Base-by-base conservation (phyloP, 371 early-diverging fungal genomes). In the Batkoa obscura region DNA sequence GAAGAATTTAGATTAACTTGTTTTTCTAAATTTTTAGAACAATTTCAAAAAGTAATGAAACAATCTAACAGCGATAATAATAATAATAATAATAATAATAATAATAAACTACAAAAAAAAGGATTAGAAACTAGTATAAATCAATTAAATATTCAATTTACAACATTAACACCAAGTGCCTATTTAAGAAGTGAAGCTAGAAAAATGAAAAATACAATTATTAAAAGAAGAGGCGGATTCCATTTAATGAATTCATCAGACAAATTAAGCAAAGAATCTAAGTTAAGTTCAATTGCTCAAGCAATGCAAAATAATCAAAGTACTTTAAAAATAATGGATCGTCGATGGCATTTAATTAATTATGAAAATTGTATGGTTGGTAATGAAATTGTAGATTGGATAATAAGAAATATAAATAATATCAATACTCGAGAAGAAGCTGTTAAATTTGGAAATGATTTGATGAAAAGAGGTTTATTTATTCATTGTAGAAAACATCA, bases 331-430 rank as follows among this genome's bases (percentile, higher is more conserved):
- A 74, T 91, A 33, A 73, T 74, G 63, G 86, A 92, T 61, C 70
- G 88, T 15, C 75, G 88, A 15, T 97, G 98, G 98, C 94, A 94
- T 66, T 77, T 84, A 58, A 67, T 72, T 30, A 61, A 81, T 41
- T 90, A 84, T 65, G 72, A 75, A 36, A 71, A 76, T 43, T 81
- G 83, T 0, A 88, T 94, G 61, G 67, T 86, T 37, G 95, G 97
- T 32, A 78, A 73, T 42, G 94, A 95, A 57, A 72, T 79, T 50
- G 88, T 94, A 0, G 89, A 94, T 57, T 97, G 94, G 94, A 60
- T 92, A 35, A 68, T 93, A 45, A 64, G 73, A 33, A 78, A 75
- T 43, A 84, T 94, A 64, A 69, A 71, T 38, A 87, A 90, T 57
- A 78, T 93, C 39, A 71, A 73, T 5, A 82, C 84, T 2, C 70